Conservation (phyloP, 805 yeast genomes). For the Candida boidinii region DNA sequence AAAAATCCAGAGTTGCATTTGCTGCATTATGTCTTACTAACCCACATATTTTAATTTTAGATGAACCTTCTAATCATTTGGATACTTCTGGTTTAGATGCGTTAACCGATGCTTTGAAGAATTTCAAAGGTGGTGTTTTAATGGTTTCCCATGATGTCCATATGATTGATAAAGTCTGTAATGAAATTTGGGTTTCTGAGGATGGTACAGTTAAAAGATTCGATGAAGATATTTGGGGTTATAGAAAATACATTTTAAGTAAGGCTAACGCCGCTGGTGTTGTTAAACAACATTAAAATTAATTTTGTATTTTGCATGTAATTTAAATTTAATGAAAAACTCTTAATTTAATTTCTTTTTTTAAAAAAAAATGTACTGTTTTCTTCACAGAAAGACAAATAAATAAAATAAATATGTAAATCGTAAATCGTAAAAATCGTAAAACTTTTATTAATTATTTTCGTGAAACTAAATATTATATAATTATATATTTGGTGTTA, state of each 20-base stretch:
- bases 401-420: too few species aligned
- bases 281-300: conserved; percentile 64
- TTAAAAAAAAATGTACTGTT: too few species aligned
- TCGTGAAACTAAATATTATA: too few species aligned
- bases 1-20: conserved; percentile 95
- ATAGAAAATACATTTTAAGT: conserved; percentile 78
- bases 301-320: too few species aligned
- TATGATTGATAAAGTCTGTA: conserved; percentile 80
- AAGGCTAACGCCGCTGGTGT: conserved; percentile 82
- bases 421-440: too few species aligned
- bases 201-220: conserved; percentile 70
- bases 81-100: conserved; percentile 98
- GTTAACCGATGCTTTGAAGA: conserved; percentile 76
- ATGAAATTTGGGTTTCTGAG: conserved; percentile 95
- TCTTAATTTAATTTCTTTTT: too few species aligned
- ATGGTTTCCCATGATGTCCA: conserved; percentile 98
- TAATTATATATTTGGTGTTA: too few species aligned
- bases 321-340: too few species aligned
- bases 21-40: conserved; percentile 86
- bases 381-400: too few species aligned
- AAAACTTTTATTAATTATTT: too few species aligned
- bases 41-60: conserved; percentile 87
- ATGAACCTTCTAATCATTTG: conserved; percentile 97
- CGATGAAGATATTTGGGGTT: conserved; percentile 77
- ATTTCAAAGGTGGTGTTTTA: conserved; percentile 89